Evolutionary conservation across 1,284 basidiomycete species (phyloP).

Genomic region (Rhodotorula sp.): DNA sequence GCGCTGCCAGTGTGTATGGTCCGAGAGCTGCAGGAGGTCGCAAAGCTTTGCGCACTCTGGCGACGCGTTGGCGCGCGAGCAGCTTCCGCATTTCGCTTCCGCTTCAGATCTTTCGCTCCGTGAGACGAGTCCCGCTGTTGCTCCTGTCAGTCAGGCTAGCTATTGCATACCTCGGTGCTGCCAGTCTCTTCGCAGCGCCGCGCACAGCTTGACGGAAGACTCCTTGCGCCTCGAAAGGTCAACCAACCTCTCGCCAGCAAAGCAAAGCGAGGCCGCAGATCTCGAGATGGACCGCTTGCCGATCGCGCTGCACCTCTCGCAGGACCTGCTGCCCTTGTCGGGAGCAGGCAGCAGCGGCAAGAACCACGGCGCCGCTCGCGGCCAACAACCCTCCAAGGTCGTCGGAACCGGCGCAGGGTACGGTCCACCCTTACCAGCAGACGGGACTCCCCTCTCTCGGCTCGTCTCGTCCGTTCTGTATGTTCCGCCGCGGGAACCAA

Average conservation of each 20-base stretch:
- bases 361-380: background rate
- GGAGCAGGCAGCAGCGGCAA: slow-evolving; percentile 21
- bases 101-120: background rate
- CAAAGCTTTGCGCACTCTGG: background rate
- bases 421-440: slow-evolving; percentile 39
- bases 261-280: background rate
- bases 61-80: background rate
- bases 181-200: too few relatives aligned
- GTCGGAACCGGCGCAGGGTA: slow-evolving; percentile 41
- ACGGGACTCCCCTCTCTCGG: slow-evolving; percentile 42
- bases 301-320: slow-evolving; percentile 40
- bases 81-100: background rate
- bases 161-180: too few relatives aligned
- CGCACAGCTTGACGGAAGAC: too few relatives aligned
- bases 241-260: background rate
- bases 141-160: too few relatives aligned
- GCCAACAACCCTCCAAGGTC: slow-evolving; percentile 22
- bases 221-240: background rate
- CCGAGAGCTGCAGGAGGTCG: too few relatives aligned
- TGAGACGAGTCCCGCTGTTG: too few relatives aligned
- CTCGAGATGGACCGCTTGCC: slow-evolving; percentile 30
- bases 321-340: slow-evolving; percentile 35
- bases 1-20: too few relatives aligned
- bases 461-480: slow-evolving; percentile 39
- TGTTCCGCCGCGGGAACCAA: slow-evolving; percentile 28